Base-by-base conservation (phyloP, 352 stramenopile genomes). In the Blastocystis sp. region DNA sequence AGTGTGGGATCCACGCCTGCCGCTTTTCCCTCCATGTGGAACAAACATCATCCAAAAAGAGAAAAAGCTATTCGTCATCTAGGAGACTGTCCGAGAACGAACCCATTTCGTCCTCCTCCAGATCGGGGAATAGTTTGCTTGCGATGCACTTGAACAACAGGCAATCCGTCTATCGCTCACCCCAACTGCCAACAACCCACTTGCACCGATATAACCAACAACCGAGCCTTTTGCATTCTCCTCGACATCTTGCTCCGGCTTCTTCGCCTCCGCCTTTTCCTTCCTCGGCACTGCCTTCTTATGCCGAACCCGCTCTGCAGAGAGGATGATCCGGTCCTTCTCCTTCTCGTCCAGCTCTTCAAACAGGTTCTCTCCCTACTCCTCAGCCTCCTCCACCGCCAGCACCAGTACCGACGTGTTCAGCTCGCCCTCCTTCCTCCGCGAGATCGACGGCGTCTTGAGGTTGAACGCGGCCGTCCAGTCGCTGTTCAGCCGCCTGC, bases 31-130 rank as follows among this genome's bases (percentile, higher is more conserved):
- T 84, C 74, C 74, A 84, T 76, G 2, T 56, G 5, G 40, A 84
- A 84, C 53, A 84, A 84, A 84, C 74, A 84, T 34, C 17, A 23
- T 34, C 14, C 48, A 70, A 84, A 84, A 84, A 61, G 17, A 59
- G 4, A 84, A 84, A 77, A 84, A 76, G 52, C 45, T 70, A 84
- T 14, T 56, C 48, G 19, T 59, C 17, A 21, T 61, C 40, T 52
- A 52, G 34, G 14, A 67, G n/a, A n/a, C 61, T 69, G 52, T 84
- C 74, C 45, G 74, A 84, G 5, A 41, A 43, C 14, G 60, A 62
- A 43, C 69, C 56, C 11, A 69, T 10, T 43, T 45, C 21, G 7
- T 84, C 48, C n/a, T 84, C 74, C 17, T 67, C 40, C 7, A 84
- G 43, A 52, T 84, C 74, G 11, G 21, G n/a, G 9, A 76, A 76